Percentiles rank a stretch among this genome's conserved stretches.
phyloP scores from a whole-genome alignment of 345 rosid genomes.

The Eucalyptus albens region DNA sequence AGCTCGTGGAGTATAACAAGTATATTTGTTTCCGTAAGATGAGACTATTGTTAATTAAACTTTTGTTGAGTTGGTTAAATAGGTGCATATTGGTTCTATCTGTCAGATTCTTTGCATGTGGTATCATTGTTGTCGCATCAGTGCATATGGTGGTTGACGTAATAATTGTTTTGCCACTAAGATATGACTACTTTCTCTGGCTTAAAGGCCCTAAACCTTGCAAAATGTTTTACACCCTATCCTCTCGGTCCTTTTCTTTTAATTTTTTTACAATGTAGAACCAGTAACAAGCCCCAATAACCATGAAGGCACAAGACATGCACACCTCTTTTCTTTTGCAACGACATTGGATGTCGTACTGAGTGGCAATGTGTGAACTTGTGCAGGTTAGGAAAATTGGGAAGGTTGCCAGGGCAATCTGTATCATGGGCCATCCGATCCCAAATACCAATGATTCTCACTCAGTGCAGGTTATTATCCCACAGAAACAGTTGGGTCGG shows the following conservation, averaged over 20 bases:
- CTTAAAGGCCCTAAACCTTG: not conserved
- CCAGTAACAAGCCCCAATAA: not conserved
- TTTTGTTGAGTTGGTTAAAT: not conserved
- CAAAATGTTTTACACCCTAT: not conserved
- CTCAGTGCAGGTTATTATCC: constrained; percentile 87
- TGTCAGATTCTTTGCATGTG: not conserved
- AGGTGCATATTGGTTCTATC: not conserved
- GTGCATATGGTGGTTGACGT: not conserved
- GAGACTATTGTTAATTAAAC: not conserved
- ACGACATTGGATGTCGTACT: not conserved
- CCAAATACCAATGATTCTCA: constrained; percentile 87
- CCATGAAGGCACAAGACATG: not conserved
- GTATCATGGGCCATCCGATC: constrained; percentile 92
- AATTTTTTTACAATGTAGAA: not conserved
- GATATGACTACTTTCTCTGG: not conserved
- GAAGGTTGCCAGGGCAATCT: constrained; percentile 85
- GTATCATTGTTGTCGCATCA: not conserved
- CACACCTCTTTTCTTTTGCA: not conserved
- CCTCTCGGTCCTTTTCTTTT: not conserved
- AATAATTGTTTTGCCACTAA: not conserved
- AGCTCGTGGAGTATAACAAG: not conserved
- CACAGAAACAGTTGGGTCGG: constrained; percentile 95
- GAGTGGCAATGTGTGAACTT: not conserved
- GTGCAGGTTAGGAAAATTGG: constrained; percentile 80
- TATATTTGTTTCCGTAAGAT: not conserved